Evolutionary conservation across 148 eudicot species (phyloP).

Genomic region (Bassia scoparia): DNA sequence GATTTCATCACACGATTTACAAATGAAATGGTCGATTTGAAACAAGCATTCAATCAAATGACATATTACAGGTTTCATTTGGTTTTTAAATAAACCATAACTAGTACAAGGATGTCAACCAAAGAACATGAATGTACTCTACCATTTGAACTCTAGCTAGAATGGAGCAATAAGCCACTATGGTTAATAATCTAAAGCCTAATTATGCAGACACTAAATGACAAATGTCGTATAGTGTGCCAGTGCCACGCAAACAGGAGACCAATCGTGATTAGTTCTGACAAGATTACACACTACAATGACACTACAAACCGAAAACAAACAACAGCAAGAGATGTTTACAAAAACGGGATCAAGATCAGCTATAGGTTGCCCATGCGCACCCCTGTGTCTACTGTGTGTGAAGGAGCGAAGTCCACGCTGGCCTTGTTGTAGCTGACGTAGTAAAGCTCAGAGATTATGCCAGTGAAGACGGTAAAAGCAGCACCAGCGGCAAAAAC

Average conservation of each 20-base stretch:
- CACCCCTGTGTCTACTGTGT: constrained; percentile 48
- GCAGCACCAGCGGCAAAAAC: constrained; percentile 87
- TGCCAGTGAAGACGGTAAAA: constrained; percentile 65
- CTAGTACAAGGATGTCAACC: neutral
- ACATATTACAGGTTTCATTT: neutral
- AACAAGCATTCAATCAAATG: neutral
- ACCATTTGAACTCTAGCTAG: neutral
- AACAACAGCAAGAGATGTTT: neutral
- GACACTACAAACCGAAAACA: neutral
- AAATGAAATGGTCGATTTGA: neutral
- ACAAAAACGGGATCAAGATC: neutral
- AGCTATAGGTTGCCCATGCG: constrained; percentile 48
- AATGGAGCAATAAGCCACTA: neutral
- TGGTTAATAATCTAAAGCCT: constrained; percentile 10
- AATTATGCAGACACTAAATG: neutral
- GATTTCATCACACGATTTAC: neutral
- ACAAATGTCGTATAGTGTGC: neutral
- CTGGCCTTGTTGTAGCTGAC: constrained; percentile 61
- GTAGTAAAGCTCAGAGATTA: constrained; percentile 70
- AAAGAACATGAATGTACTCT: constrained; percentile 5
- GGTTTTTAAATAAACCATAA: neutral
- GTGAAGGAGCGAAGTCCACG: constrained; percentile 28
- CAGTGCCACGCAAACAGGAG: neutral
- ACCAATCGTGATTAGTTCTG: neutral
- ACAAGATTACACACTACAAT: neutral